Evolutionary conservation across 2,329 filamentous ascomycete genomes (phyloP).

Genomic region (Fusarium tricinctum): DNA sequence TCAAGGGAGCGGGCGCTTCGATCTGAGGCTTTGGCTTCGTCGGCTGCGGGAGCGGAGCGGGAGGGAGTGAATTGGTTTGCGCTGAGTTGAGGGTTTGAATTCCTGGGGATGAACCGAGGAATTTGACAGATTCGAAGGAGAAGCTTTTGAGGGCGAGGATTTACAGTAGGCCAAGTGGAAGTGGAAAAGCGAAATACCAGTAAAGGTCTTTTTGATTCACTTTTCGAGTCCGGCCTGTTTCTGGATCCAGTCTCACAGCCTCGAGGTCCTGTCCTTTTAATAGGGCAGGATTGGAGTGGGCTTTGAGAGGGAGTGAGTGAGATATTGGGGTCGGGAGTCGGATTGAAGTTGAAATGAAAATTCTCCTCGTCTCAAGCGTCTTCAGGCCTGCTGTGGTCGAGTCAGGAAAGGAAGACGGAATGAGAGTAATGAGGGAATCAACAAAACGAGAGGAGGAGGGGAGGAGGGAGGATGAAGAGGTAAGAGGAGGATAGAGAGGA

Average conservation of each 20-base stretch:
- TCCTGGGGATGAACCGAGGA: conserved; percentile 61
- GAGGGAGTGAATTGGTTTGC: conserved; percentile 43
- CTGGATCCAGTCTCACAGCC: conserved; percentile 47
- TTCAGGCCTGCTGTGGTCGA: conserved; percentile 55
- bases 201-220: conserved; percentile 56
- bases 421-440: conserved; percentile 66
- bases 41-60: conserved; percentile 37
- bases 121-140: conserved; percentile 52
- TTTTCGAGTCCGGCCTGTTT: conserved; percentile 47
- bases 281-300: conserved; percentile 42
- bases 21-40: conserved; percentile 39
- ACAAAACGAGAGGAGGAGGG: conserved; percentile 58
- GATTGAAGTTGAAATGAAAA: conserved; percentile 33
- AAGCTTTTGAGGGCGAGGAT: conserved; percentile 40
- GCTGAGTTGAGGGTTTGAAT: conserved; percentile 50
- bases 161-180: conserved; percentile 42
- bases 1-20: conserved; percentile 52
- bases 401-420: conserved; percentile 65
- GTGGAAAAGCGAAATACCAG: conserved; percentile 57
- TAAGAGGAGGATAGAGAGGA: conserved; percentile 68
- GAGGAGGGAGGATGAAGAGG: conserved; percentile 61
- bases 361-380: conserved; percentile 56
- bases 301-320: conserved; percentile 39
- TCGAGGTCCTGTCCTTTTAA: conserved; percentile 50
- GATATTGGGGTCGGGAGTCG: conserved; percentile 24